Percentiles rank a stretch among this genome's conserved stretches.
These are phyloP conservation scores for Hirsutella rhossiliensis DNA, from an alignment of 2,329 filamentous ascomycete genomes.

Conservation along the genomic window DNA sequence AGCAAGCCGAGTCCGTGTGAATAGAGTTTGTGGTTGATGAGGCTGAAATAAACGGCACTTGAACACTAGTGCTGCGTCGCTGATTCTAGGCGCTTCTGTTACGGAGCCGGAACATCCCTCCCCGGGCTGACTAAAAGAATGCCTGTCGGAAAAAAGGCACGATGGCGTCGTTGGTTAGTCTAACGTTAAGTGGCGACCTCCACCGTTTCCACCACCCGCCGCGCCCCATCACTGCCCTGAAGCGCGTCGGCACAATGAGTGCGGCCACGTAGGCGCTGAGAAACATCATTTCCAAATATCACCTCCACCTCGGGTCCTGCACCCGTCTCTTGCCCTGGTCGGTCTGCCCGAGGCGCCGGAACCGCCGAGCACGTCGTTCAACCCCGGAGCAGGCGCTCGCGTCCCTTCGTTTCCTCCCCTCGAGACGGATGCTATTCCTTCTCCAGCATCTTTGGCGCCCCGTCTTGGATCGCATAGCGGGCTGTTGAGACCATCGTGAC, in stretches of 20 bases:
- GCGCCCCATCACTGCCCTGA: background rate
- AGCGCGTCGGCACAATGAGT: constrained; percentile 8
- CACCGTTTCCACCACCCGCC: background rate
- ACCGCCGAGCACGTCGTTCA: background rate
- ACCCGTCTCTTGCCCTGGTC: background rate
- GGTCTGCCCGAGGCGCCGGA: background rate
- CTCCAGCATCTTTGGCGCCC: no score
- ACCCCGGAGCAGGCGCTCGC: background rate
- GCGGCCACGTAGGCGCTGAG: constrained; percentile 4
- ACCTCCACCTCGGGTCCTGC: background rate
- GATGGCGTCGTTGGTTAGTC: constrained; percentile 2
- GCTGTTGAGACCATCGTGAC: background rate
- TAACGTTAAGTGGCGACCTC: background rate
- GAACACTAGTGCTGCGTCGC: background rate
- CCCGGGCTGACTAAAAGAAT: constrained; percentile 3
- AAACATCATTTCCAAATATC: background rate
- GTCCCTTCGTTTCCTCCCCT: background rate
- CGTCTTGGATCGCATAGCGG: no score
- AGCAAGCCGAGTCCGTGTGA: no score
- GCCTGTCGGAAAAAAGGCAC: background rate
- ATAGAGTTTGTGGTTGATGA: no score
- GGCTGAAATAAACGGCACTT: background rate
- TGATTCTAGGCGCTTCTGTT: background rate
- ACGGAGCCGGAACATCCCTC: constrained; percentile 3
- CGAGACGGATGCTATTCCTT: background rate